These are phyloP conservation scores for Trifolium subterraneum DNA, from an alignment of 306 rosid species.

Conservation along the genomic window DNA sequence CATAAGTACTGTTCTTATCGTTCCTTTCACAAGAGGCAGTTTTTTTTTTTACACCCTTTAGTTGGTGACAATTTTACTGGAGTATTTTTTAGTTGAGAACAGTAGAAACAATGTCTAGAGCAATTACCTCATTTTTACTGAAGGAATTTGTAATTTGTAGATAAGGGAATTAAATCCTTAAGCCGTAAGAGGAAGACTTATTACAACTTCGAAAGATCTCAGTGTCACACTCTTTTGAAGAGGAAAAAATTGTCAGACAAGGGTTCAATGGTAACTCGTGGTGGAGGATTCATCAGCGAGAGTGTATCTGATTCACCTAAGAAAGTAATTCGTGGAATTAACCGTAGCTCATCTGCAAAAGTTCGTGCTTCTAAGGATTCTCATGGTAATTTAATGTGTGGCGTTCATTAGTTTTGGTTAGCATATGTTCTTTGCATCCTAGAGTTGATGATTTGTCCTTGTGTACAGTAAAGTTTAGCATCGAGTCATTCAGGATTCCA, in stretches of 20 bases:
- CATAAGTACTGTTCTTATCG: not conserved
- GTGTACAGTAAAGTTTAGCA: conserved; percentile 82
- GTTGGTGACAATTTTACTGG: not conserved
- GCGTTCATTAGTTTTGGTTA: conserved; percentile 18
- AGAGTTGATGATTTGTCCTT: conserved; percentile 42
- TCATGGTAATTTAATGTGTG: conserved; percentile 59
- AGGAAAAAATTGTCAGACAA: conserved; percentile 65
- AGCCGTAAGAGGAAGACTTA: conserved; percentile 69
- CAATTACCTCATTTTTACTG: conserved; percentile 7
- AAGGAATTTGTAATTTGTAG: conserved; percentile 48
- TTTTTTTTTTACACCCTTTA: not conserved
- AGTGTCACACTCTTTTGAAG: conserved; percentile 57
- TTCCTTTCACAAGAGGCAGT: not conserved
- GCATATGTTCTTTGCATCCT: conserved; percentile 39
- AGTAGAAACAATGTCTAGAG: not conserved
- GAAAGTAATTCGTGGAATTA: conserved; percentile 53
- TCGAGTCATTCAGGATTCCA: conserved; percentile 84
- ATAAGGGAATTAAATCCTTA: conserved; percentile 49
- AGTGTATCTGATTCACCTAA: conserved; percentile 74
- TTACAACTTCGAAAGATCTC: conserved; percentile 57
- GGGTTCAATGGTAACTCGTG: conserved; percentile 60
- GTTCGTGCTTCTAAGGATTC: conserved; percentile 63
- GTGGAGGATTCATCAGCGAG: conserved; percentile 82
- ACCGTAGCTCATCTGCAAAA: conserved; percentile 50
- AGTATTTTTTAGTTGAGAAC: no score